phyloP scores from a whole-genome alignment of 208 protist genomes.

The Leishmania arabica region DNA sequence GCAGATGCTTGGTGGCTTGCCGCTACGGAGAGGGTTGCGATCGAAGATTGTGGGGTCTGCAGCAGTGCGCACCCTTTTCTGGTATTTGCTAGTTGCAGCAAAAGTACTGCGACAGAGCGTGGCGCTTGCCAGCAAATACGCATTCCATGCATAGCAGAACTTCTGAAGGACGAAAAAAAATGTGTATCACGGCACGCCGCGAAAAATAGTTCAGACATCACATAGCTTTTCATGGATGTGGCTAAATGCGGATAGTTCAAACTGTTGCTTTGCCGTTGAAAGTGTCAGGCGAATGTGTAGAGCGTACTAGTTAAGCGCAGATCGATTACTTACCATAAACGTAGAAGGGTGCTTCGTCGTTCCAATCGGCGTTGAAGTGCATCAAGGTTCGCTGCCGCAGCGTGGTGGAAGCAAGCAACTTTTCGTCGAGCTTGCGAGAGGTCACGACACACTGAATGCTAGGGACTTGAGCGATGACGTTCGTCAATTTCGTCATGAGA shows the following conservation, averaged over 20 bases:
- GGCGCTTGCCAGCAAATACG: background rate
- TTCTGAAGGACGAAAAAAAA: background rate
- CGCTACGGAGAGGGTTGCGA: slow-evolving; percentile 1
- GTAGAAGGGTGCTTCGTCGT: slow-evolving; percentile 79
- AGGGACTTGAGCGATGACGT: slow-evolving; percentile 59
- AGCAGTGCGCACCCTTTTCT: background rate
- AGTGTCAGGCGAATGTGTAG: background rate
- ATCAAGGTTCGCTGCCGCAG: slow-evolving; percentile 50
- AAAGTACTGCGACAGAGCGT: too few species aligned
- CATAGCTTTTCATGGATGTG: background rate
- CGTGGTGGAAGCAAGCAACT: slow-evolving; percentile 28
- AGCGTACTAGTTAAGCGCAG: background rate
- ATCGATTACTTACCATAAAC: slow-evolving; percentile 42
- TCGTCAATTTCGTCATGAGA: slow-evolving; percentile 64
- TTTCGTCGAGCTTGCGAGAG: slow-evolving; percentile 69
- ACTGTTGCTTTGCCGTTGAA: background rate
- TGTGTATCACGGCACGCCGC: background rate
- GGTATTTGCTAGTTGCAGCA: background rate
- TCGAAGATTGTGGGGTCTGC: background rate
- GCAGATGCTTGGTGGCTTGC: background rate
- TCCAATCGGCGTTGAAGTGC: slow-evolving; percentile 77
- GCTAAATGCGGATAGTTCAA: background rate
- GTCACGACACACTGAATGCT: slow-evolving; percentile 73
- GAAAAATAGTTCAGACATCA: background rate
- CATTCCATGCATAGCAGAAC: background rate